These are phyloP conservation scores for Aspergillus nomiae DNA, from an alignment of 2,329 filamentous ascomycete genomes.

Conservation along the genomic window DNA sequence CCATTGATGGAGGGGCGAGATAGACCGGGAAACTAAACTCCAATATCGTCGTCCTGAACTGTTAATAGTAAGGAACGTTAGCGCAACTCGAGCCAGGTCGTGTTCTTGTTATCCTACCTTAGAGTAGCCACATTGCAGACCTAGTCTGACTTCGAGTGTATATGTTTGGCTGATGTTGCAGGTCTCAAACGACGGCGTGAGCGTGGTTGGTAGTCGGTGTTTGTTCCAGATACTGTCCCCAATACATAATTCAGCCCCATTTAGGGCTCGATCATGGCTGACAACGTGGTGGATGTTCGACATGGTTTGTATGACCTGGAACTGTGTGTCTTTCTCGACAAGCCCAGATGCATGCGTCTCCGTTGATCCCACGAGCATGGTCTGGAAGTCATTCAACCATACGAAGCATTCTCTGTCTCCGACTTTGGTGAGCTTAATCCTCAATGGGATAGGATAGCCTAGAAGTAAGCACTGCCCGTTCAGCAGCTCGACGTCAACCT, in stretches of 20 bases:
- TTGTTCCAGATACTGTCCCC: neutral
- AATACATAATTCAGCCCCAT: neutral
- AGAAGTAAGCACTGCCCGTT: constrained; percentile 19
- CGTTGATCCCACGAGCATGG: constrained; percentile 23
- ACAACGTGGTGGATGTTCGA: constrained; percentile 9
- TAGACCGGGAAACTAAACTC: neutral
- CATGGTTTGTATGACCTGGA: constrained; percentile 21
- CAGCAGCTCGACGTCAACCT: constrained; percentile 12
- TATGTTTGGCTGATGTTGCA: neutral
- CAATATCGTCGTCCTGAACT: neutral
- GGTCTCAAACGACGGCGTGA: neutral
- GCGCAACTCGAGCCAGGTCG: neutral
- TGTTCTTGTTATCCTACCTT: neutral
- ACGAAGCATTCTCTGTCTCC: neutral
- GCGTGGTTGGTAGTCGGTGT: neutral
- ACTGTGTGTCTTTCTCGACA: constrained; percentile 7
- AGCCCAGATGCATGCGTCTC: constrained; percentile 12
- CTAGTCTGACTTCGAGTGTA: neutral
- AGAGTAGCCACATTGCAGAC: neutral
- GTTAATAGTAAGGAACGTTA: neutral
- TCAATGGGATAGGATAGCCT: constrained; percentile 14
- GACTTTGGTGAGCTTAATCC: constrained; percentile 13
- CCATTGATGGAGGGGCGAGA: neutral
- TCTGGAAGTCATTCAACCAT: constrained; percentile 19
- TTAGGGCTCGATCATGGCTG: neutral